phyloP scores from a whole-genome alignment of 2,329 filamentous ascomycete genomes.

The Fusarium caatingaense region DNA sequence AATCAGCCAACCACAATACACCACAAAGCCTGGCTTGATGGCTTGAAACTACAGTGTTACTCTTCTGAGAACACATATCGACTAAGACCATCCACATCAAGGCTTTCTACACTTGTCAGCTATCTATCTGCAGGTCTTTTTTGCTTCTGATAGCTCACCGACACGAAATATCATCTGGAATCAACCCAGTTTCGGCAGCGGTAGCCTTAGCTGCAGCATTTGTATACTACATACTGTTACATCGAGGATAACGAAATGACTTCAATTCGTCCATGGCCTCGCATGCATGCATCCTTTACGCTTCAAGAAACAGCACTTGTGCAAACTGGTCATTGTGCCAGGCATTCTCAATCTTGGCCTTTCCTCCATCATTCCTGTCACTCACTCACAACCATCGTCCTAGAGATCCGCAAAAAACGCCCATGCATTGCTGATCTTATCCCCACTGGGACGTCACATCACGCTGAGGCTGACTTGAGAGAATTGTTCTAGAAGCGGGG shows the following conservation, averaged over 20 bases:
- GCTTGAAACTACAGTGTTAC: slow-evolving; percentile 21
- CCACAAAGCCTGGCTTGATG: slow-evolving; percentile 17
- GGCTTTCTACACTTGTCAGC: not conserved
- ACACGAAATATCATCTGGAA: slow-evolving; percentile 1
- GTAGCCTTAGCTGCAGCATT: slow-evolving; percentile 20
- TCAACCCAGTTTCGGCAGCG: slow-evolving; percentile 12
- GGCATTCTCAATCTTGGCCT: slow-evolving; percentile 27
- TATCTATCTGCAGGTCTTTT: not conserved
- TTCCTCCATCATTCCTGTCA: slow-evolving; percentile 22
- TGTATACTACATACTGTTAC: slow-evolving; percentile 24
- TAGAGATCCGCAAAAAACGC: slow-evolving; percentile 30
- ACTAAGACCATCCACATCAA: not conserved
- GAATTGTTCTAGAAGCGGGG: slow-evolving; percentile 51
- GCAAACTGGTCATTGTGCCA: not conserved
- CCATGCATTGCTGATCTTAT: slow-evolving; percentile 37
- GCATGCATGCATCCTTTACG: not conserved
- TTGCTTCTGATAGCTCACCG: slow-evolving; percentile 15
- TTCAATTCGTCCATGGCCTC: slow-evolving; percentile 20
- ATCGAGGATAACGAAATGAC: slow-evolving; percentile 5
- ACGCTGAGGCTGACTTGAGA: slow-evolving; percentile 45
- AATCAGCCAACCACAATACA: slow-evolving; percentile 26
- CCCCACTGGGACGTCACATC: slow-evolving; percentile 22
- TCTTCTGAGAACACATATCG: not conserved
- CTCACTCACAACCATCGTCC: slow-evolving; percentile 20
- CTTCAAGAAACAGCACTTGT: slow-evolving; percentile 5